Conservation (phyloP, 108 stramenopile genomes). For the Stephanodiscus minutulus region DNA sequence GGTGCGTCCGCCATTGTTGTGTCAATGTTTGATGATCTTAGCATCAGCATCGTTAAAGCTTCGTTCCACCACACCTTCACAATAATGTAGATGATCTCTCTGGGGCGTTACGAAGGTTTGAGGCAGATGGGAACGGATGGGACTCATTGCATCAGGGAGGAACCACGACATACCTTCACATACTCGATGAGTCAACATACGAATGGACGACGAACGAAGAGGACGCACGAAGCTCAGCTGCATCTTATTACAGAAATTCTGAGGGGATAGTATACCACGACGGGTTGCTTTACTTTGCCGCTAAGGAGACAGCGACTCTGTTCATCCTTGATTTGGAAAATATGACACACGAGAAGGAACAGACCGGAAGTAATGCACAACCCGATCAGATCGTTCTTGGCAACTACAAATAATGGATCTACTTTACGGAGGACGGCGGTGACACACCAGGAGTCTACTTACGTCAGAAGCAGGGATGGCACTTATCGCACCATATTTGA, state of each 20-base stretch:
- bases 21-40: too few species aligned
- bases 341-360: constrained; percentile 16
- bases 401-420: constrained; percentile 48
- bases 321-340: constrained; percentile 47
- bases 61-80: constrained; percentile 22
- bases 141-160: constrained; percentile 19
- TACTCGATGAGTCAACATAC: constrained; percentile 28
- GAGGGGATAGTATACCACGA: constrained; percentile 52
- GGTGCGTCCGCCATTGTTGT: constrained; percentile 1
- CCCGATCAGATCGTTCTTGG: constrained; percentile 58
- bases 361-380: constrained; percentile 13
- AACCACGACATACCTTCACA: constrained; percentile 31
- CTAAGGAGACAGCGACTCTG: constrained; percentile 40
- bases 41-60: constrained; percentile 38
- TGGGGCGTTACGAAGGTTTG: not conserved
- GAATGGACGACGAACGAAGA: constrained; percentile 34
- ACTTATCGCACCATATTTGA: constrained; percentile 53
- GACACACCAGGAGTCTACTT: constrained; percentile 44
- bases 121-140: constrained; percentile 39
- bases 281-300: constrained; percentile 47
- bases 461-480: constrained; percentile 25
- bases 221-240: constrained; percentile 38
- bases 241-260: constrained; percentile 34
- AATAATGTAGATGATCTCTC: constrained; percentile 1
- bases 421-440: constrained; percentile 76